phyloP scores from a whole-genome alignment of 2,329 filamentous ascomycete genomes.

The Sclerotinia borealis region DNA sequence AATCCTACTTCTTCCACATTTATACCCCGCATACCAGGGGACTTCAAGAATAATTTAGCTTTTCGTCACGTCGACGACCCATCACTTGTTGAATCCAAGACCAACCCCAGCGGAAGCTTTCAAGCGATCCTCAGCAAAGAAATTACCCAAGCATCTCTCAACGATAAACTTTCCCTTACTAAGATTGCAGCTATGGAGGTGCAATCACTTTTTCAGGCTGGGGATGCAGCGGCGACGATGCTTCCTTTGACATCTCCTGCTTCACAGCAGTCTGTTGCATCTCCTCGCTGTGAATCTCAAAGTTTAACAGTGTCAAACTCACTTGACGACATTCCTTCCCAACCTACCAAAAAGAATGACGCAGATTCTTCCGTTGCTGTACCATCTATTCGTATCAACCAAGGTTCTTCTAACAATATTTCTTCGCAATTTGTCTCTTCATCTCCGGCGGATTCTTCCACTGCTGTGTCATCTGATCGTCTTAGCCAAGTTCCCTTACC shows the following conservation, averaged over 20 bases:
- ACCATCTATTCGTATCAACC: background rate
- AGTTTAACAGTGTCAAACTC: background rate
- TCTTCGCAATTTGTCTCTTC: background rate
- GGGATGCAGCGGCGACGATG: background rate
- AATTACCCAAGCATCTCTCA: background rate
- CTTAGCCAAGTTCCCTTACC: constrained; percentile 9
- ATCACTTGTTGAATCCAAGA: background rate
- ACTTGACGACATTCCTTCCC: background rate
- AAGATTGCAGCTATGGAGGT: background rate
- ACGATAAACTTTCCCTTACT: background rate
- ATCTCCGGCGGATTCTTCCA: constrained; percentile 18
- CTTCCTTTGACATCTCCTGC: background rate
- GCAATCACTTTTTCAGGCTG: background rate
- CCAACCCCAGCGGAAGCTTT: background rate
- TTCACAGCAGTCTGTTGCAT: background rate
- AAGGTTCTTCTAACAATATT: background rate
- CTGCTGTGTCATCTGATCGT: constrained; percentile 7
- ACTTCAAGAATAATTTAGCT: background rate
- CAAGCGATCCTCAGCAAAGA: background rate
- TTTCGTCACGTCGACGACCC: background rate
- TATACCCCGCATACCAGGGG: background rate
- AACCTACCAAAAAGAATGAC: background rate
- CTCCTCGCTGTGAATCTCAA: background rate
- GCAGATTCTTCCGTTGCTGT: background rate
- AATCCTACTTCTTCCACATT: background rate